Evolutionary conservation across 2,329 filamentous ascomycete species (phyloP).

Genomic region (Cladophialophora carrionii): DNA sequence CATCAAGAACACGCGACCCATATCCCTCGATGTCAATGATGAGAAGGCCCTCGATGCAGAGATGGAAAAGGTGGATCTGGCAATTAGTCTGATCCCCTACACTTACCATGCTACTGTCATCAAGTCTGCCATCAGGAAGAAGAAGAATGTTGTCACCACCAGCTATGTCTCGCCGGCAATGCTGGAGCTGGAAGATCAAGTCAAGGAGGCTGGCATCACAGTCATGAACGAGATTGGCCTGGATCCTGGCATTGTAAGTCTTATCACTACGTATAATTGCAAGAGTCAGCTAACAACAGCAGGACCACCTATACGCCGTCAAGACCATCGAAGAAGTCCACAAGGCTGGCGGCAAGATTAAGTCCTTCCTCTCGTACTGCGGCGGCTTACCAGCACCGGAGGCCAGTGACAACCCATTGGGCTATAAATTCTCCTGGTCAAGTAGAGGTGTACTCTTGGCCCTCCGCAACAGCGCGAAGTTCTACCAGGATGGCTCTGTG

Average conservation of each 20-base stretch:
- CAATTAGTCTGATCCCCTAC: conserved; percentile 86
- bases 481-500: conserved; percentile 69
- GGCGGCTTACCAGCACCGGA: conserved; percentile 69
- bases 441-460: conserved; percentile 85
- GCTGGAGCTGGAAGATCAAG: conserved; percentile 79
- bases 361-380: conserved; percentile 80
- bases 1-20: conserved; percentile 72
- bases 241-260: conserved; percentile 41
- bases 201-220: conserved; percentile 89
- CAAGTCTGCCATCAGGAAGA: conserved; percentile 87
- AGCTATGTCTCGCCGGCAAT: conserved; percentile 92
- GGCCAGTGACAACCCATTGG: conserved; percentile 80
- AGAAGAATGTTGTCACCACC: conserved; percentile 96
- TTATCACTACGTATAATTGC: neutral
- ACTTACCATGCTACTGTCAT: conserved; percentile 86
- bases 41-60: conserved; percentile 75
- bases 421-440: conserved; percentile 88
- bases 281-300: conserved; percentile 30
- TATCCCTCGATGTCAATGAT: conserved; percentile 83
- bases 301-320: conserved; percentile 69
- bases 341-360: conserved; percentile 80
- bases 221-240: conserved; percentile 97
- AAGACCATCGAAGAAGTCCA: conserved; percentile 90
- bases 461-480: conserved; percentile 80
- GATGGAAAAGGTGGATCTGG: conserved; percentile 76